A percentile compares a stretch with the other conserved stretches of the same genome.
Evolutionary conservation across 345 rosid species (phyloP).

Genomic region (Kandelia obovata): DNA sequence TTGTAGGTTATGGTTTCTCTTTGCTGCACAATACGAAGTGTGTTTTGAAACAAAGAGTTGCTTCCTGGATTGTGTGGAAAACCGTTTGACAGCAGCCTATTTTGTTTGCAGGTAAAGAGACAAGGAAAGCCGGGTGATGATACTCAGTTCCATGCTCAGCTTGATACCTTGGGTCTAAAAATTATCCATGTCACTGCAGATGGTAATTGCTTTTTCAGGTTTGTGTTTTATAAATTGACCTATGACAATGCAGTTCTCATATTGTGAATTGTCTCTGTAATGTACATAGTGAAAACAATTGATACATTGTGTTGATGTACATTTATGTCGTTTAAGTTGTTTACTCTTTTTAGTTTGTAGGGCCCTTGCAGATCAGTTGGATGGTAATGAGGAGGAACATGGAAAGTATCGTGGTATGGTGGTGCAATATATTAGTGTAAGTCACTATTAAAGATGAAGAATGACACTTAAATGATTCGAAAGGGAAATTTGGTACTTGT

Average conservation of each 20-base stretch:
- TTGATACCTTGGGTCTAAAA: conserved; percentile 67
- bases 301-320: background rate
- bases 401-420: conserved; percentile 67
- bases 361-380: conserved; percentile 86
- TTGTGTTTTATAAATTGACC: conserved; percentile 23
- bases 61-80: background rate
- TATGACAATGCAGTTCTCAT: background rate
- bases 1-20: background rate
- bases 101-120: conserved; percentile 50
- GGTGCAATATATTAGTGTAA: conserved; percentile 68
- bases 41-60: conserved; percentile 1
- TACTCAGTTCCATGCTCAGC: conserved; percentile 59
- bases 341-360: conserved; percentile 44
- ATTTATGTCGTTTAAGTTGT: conserved; percentile 17
- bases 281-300: background rate
- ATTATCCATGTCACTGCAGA: conserved; percentile 78
- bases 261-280: background rate
- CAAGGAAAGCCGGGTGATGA: conserved; percentile 65
- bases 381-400: conserved; percentile 78
- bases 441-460: conserved; percentile 3
- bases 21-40: background rate
- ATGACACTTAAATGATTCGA: background rate
- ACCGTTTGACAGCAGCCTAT: background rate
- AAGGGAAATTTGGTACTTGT: background rate
- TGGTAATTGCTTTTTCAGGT: conserved; percentile 99